phyloP scores from a whole-genome alignment of 2,329 filamentous ascomycete genomes.

The Colletotrichum incanum region DNA sequence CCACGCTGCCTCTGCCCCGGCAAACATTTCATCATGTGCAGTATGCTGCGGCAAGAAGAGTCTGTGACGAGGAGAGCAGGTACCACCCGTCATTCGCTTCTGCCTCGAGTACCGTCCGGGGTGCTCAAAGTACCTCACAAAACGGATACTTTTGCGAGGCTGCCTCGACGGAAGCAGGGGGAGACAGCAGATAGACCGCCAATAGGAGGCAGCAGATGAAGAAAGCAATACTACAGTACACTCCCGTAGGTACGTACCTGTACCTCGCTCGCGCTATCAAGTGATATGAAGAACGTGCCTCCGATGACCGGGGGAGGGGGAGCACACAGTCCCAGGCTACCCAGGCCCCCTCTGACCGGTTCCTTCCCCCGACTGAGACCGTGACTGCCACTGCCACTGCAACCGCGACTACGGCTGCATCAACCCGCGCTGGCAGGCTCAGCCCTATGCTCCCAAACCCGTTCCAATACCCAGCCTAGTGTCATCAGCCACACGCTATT shows the following conservation, averaged over 20 bases:
- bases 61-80: not conserved
- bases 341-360: not conserved
- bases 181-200: not conserved
- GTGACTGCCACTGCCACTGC: not conserved
- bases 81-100: not conserved
- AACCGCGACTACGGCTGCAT: not conserved
- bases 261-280: not conserved
- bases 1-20: not conserved
- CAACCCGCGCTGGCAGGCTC: conserved; percentile 32
- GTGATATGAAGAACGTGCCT: not conserved
- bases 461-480: conserved; percentile 33
- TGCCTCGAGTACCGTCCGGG: not conserved
- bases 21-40: not conserved
- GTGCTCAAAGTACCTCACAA: not conserved
- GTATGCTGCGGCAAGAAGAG: not conserved
- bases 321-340: too few species aligned
- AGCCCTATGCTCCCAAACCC: conserved; percentile 38
- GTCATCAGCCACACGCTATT: conserved; percentile 26
- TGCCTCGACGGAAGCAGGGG: not conserved
- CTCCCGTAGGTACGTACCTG: not conserved
- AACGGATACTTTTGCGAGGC: not conserved
- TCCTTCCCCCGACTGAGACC: not conserved
- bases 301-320: not conserved
- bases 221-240: not conserved
- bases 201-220: not conserved